Evolutionary conservation across 78 protist species (phyloP).

Genomic region (Goniomonas avonlea): DNA sequence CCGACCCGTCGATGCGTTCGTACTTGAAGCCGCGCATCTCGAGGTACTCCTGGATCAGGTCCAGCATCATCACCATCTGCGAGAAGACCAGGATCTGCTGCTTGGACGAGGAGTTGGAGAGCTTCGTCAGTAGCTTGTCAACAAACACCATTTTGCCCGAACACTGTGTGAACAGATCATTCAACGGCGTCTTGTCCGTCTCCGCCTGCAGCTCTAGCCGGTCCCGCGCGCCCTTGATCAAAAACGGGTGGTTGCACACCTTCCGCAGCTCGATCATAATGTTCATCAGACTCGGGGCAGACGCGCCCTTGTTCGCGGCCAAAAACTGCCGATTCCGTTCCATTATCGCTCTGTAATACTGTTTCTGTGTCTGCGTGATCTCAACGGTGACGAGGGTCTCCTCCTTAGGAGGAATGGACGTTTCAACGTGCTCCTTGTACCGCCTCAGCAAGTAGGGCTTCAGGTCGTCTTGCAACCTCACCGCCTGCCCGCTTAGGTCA

Average conservation of each 20-base stretch:
- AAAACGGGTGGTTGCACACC: constrained; percentile 88
- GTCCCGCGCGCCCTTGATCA: constrained; percentile 62
- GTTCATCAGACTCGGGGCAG: too few species aligned
- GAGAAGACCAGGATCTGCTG: constrained; percentile 78
- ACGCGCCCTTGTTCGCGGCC: too few species aligned
- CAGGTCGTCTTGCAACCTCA: constrained; percentile 60
- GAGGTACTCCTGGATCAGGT: constrained; percentile 76
- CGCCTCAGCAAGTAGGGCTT: constrained; percentile 81
- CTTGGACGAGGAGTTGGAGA: too few species aligned
- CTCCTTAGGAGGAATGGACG: constrained; percentile 70
- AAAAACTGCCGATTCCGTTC: constrained; percentile 47
- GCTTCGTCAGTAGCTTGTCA: constrained; percentile 48
- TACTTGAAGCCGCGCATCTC: constrained; percentile 1
- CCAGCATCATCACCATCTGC: constrained; percentile 76
- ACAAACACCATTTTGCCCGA: constrained; percentile 37
- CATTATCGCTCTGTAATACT: constrained; percentile 82
- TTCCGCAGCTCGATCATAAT: constrained; percentile 86
- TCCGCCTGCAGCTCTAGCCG: not conserved
- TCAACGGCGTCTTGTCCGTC: not conserved
- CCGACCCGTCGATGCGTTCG: constrained; percentile 25
- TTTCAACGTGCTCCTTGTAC: constrained; percentile 77
- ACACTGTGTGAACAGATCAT: not conserved
- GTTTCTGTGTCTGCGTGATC: constrained; percentile 54
- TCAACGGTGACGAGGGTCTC: constrained; percentile 81
- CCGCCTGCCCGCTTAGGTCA: too few species aligned